Conservation (phyloP, 768 basidiomycete genomes). For the Chalciporus chontae region DNA sequence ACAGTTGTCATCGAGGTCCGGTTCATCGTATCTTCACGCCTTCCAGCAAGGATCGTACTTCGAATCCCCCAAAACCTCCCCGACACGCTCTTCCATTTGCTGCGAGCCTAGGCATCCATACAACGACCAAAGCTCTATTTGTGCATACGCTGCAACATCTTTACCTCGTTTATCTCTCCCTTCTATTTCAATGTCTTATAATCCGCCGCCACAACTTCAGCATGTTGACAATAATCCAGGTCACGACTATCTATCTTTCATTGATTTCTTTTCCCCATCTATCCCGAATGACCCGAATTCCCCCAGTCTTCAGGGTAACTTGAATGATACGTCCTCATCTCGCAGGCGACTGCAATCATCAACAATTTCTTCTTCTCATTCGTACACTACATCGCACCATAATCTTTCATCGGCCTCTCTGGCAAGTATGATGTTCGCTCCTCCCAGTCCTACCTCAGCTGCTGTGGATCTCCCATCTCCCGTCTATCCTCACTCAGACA, state of each 20-base stretch:
- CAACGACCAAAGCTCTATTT: slow-evolving; percentile 37
- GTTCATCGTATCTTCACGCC: slow-evolving; percentile 13
- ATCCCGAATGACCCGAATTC: slow-evolving; percentile 11
- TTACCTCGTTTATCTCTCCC: slow-evolving; percentile 24
- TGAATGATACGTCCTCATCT: slow-evolving; percentile 5
- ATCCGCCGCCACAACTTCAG: slow-evolving; percentile 11
- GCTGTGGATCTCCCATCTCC: slow-evolving; percentile 11
- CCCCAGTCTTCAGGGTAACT: slow-evolving; percentile 1
- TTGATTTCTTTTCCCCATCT: slow-evolving; percentile 41
- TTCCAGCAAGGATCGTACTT: neutral
- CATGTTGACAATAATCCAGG: slow-evolving; percentile 19
- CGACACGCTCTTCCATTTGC: slow-evolving; percentile 26
- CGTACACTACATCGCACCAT: slow-evolving; percentile 13
- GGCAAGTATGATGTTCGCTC: slow-evolving; percentile 31
- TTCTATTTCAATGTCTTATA: slow-evolving; percentile 18
- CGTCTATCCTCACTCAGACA: neutral
- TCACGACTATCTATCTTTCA: slow-evolving; percentile 44
- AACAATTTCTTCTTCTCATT: slow-evolving; percentile 16
- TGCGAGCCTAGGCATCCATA: slow-evolving; percentile 27
- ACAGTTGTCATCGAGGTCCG: slow-evolving; percentile 17
- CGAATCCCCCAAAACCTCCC: slow-evolving; percentile 8
- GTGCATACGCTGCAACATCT: slow-evolving; percentile 37
- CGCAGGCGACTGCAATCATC: slow-evolving; percentile 17
- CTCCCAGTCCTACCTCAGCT: slow-evolving; percentile 24
- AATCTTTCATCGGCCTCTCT: slow-evolving; percentile 24